Evolutionary conservation across 2,329 filamentous ascomycete genomes (phyloP), one percentile per base, ranked within the genome.

Genomic region (Clarireedia hainanense): DNA sequence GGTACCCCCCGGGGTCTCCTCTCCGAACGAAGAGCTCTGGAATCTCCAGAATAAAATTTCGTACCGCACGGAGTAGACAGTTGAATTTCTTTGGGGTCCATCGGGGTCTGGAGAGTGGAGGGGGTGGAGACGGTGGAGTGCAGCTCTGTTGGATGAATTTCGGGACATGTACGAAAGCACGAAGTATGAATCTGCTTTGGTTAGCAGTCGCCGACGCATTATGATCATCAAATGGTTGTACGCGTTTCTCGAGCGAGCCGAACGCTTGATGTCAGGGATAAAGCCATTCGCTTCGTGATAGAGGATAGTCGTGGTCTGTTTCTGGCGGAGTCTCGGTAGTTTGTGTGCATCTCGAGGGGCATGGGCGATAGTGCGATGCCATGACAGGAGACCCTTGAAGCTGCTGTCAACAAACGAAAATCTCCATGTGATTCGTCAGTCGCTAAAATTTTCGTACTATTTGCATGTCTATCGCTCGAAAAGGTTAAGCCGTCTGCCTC

Each of bases 81-180:
- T 37, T 27, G n/a, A 24, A 20, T 20, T 55, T 17, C 17, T n/a
- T 39, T 42, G 34, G 52, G 42, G 45, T 55, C 52, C 36, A 27
- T 36, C 42, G 26, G 37, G 36, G 47, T 50, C 52, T 50, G 26
- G 52, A 50, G 37, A 50, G 47, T 12, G 50, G 50, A 47, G 50
- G 27, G 46, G 27, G 46, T 20, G 20, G 20, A 20, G 46, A 6
- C 30, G n/a, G 47, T 49, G 47, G 47, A 47, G 34, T 52, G 30
- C 3, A 46, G 40, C 26, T 47, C 26, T 39, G 50, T 36, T 47
- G 50, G 50, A 24, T 46, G 15, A 36, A 24, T 26, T 24, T 52
- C 40, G 50, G 40, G n/a, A 47, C 9, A 34, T 34, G 3, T 20
- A 20, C 20, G 20, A 20, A 20, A 20, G 20, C 2, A 20, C 20